Base-by-base conservation (phyloP, 257 asterid species). In the Nicotiana obtusifolia region DNA sequence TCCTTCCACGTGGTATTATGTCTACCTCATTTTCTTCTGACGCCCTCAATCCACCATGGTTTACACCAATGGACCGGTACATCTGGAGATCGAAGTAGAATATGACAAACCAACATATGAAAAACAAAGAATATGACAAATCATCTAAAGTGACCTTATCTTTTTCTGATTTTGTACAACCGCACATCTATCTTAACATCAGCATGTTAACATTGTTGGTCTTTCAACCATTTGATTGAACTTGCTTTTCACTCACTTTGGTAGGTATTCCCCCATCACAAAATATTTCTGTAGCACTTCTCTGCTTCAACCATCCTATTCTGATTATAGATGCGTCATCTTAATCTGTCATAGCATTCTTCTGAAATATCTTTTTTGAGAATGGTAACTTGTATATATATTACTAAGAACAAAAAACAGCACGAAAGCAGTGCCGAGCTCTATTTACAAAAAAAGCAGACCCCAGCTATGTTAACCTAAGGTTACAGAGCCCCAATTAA, bases 171-270 rank as follows among this genome's bases (percentile, higher is more conserved):
- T n/a, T 71, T 71, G 78, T 71, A 41, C 4, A 30, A 37, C 77
- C 59, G 10, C 78, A 11, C 59, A 69, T 69, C 44, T 56, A 69
- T 69, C 57, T 20, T 37, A 69, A 69, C 77, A 69, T 37, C n/a
- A 3, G 33, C 57, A 69, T 20, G 77, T 41, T 37, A 37, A 37
- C 59, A 1, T 20, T 11, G 77, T 41, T 69, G 77, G 57, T 69
- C 11, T 69, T 41, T 33, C 57, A n/a, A 69, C 57, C n/a, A 6
- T 41, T 69, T 19, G 5, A 69, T 69, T 33, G 22, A 69, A 69
- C 57, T 68, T 68, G 77, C 77, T 56, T 68, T 68, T 47, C 77
- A 69, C 30, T 47, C 77, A 69, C 30, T 41, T 59, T 11, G 77
- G 19, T 69, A 69, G 17, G 57, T 20, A 37, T 69, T 33, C 60